Percentiles rank a stretch among this genome's conserved stretches.
Conservation (phyloP, 345 rosid genomes). For the Citrus sinensis region DNA sequence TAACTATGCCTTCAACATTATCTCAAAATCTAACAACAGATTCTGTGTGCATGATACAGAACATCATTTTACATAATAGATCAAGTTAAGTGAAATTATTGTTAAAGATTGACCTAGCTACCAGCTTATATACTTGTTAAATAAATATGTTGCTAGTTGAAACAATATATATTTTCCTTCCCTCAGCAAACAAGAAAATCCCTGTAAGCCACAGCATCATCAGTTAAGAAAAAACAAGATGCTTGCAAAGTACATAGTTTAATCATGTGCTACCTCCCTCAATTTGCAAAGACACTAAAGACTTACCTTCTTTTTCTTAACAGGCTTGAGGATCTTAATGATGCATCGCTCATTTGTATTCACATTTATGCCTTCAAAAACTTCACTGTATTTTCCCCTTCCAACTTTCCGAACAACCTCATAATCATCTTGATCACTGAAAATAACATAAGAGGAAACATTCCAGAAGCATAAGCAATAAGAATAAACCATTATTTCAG, state of each 20-base stretch:
- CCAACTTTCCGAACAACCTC: slow-evolving; percentile 89
- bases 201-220: background rate
- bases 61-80: background rate
- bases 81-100: background rate
- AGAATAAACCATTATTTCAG: background rate
- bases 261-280: background rate
- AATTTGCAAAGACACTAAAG: background rate
- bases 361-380: slow-evolving; percentile 75
- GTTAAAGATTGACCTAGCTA: background rate
- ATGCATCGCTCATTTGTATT: slow-evolving; percentile 64
- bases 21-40: slow-evolving; percentile 6
- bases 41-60: background rate
- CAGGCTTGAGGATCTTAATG: slow-evolving; percentile 87
- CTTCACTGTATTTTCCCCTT: slow-evolving; percentile 83
- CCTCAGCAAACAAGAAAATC: background rate
- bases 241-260: background rate
- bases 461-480: background rate
- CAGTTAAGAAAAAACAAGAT: background rate
- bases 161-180: background rate
- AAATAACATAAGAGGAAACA: slow-evolving; percentile 12
- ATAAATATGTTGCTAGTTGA: background rate
- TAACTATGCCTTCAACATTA: background rate
- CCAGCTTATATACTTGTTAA: background rate
- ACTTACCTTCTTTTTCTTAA: slow-evolving; percentile 80
- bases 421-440: slow-evolving; percentile 84